Conservation (phyloP, 2,329 filamentous ascomycete genomes). For the Microascus cirrosus region DNA sequence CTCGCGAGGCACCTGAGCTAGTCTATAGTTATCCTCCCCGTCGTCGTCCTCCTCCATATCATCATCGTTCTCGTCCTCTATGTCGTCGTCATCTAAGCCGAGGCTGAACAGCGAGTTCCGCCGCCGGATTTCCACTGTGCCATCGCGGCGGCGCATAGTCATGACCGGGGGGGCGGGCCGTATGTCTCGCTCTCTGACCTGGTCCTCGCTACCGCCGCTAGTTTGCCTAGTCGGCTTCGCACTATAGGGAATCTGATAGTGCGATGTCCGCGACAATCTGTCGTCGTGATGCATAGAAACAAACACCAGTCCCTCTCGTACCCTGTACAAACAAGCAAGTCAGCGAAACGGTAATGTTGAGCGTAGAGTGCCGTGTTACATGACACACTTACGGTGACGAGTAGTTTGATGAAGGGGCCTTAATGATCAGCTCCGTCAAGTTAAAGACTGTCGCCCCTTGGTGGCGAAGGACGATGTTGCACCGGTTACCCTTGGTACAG, state of each 20-base stretch:
- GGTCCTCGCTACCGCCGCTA: conserved; percentile 6
- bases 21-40: conserved; percentile 23
- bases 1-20: conserved; percentile 44
- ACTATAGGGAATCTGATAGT: conserved; percentile 63
- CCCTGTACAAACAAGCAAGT: conserved; percentile 31
- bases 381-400: conserved; percentile 66
- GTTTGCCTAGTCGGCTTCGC: conserved; percentile 10
- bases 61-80: conserved; percentile 30
- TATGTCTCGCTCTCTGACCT: conserved; percentile 15
- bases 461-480: conserved; percentile 78
- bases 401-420: conserved; percentile 69
- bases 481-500: conserved; percentile 77
- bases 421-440: conserved; percentile 77
- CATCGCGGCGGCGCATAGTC: conserved; percentile 1
- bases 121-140: background rate
- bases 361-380: background rate
- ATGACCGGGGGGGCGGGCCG: conserved; percentile 3
- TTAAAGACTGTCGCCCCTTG: conserved; percentile 71
- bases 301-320: conserved; percentile 88
- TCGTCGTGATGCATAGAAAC: conserved; percentile 77
- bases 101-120: background rate
- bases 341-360: background rate
- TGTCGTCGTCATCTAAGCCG: conserved; percentile 28
- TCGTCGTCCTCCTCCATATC: conserved; percentile 10
- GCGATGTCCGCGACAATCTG: conserved; percentile 58